These are phyloP conservation scores for Penicillium maclennaniae DNA, from an alignment of 495 filamentous ascomycete species.

Conservation along the genomic window DNA sequence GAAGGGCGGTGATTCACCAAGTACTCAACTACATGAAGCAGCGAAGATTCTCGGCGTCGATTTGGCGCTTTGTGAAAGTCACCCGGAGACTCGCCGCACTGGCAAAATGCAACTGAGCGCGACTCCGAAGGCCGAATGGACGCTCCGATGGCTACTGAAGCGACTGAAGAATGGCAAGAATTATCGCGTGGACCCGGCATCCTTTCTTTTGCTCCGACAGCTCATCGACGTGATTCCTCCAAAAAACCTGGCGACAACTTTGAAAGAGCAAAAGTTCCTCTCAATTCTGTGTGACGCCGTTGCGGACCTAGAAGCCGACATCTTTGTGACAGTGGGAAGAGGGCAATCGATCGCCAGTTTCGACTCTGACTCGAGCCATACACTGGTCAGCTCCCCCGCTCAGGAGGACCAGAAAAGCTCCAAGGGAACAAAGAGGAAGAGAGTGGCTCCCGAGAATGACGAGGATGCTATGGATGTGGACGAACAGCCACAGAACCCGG, in stretches of 20 bases:
- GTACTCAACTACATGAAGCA: conserved; percentile 41
- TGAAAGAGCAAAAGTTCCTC: conserved; percentile 50
- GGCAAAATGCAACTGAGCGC: conserved; percentile 21
- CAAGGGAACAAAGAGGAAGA: conserved; percentile 48
- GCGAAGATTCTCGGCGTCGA: conserved; percentile 48
- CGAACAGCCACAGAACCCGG: conserved; percentile 32
- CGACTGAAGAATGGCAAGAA: conserved; percentile 47
- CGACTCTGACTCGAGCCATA: conserved; percentile 38
- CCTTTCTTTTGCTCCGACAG: conserved; percentile 49
- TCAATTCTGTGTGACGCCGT: conserved; percentile 39
- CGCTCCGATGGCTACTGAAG: conserved; percentile 64
- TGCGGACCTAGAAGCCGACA: conserved; percentile 36
- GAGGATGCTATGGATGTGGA: conserved; percentile 36
- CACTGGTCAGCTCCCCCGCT: conserved; percentile 34
- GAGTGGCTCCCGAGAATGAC: conserved; percentile 31
- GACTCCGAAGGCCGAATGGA: conserved; percentile 60
- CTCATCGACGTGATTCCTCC: conserved; percentile 44
- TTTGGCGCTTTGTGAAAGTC: conserved; percentile 32
- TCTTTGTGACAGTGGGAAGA: conserved; percentile 30
- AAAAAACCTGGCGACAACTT: conserved; percentile 43
- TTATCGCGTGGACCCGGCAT: conserved; percentile 40
- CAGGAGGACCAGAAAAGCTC: conserved; percentile 20
- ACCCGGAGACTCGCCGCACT: conserved; percentile 31
- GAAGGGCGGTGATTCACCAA: conserved; percentile 43
- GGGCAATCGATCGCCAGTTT: conserved; percentile 22